Conservation (phyloP, 1,284 basidiomycete genomes). For the Trametes pubescens region DNA sequence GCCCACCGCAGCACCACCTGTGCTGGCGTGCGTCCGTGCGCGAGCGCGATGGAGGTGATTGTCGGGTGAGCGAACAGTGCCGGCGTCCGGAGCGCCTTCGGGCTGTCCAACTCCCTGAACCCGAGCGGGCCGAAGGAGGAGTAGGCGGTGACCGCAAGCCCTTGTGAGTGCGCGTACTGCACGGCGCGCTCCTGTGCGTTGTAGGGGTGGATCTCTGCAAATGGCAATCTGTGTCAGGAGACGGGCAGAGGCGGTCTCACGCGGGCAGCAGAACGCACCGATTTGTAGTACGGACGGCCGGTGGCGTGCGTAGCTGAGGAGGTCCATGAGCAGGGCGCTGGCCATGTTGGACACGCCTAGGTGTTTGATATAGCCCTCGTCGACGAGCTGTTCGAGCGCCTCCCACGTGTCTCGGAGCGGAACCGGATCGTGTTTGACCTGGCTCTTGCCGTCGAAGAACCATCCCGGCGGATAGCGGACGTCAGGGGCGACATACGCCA, state of each 20-base stretch:
- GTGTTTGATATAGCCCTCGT: conserved; percentile 36
- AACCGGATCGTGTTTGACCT: conserved; percentile 35
- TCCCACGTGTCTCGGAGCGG: conserved; percentile 40
- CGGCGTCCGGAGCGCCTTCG: conserved; percentile 33
- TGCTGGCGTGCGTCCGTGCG: conserved; percentile 33
- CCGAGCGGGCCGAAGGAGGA: conserved; percentile 40
- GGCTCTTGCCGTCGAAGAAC: conserved; percentile 37
- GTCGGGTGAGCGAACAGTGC: conserved; percentile 37
- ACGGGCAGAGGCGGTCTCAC: background rate
- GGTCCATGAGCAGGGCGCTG: conserved; percentile 38
- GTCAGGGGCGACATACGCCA: conserved; percentile 35
- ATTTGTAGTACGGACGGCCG: conserved; percentile 38
- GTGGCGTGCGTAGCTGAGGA: conserved; percentile 38
- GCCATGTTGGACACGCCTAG: conserved; percentile 40
- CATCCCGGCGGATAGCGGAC: conserved; percentile 40
- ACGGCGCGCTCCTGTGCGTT: conserved; percentile 34
- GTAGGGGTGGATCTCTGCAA: conserved; percentile 39
- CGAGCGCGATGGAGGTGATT: conserved; percentile 31
- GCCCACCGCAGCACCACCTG: conserved; percentile 39
- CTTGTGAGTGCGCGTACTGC: conserved; percentile 33
- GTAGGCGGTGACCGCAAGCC: conserved; percentile 38
- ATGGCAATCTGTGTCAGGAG: background rate
- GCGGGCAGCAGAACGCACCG: conserved; percentile 25
- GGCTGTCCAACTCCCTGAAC: conserved; percentile 36
- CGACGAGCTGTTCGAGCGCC: conserved; percentile 39